Conservation (phyloP, 768 basidiomycete genomes). For the Xerocomus potaroensis region DNA sequence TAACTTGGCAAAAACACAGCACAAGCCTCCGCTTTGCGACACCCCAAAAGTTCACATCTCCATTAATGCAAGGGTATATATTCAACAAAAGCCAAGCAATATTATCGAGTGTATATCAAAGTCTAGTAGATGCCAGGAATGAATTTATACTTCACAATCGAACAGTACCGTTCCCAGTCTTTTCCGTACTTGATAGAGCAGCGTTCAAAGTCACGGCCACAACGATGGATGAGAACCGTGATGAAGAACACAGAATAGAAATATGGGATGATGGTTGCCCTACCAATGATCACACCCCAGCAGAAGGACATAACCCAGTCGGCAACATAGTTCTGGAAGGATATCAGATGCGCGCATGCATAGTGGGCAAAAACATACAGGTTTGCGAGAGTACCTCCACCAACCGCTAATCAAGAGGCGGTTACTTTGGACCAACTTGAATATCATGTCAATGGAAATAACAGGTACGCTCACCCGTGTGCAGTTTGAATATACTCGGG, state of each 20-base stretch:
- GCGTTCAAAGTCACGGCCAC: constrained; percentile 92
- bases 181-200: constrained; percentile 91
- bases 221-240: constrained; percentile 85
- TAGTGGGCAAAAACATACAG: constrained; percentile 45
- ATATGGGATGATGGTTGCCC: constrained; percentile 82
- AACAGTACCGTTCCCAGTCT: constrained; percentile 90
- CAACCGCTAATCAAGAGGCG: constrained; percentile 88
- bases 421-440: constrained; percentile 49
- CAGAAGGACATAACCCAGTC: constrained; percentile 85
- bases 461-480: constrained; percentile 60
- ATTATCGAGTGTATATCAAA: constrained; percentile 12
- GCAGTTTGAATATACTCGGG: constrained; percentile 91
- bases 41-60: too few relatives aligned
- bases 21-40: too few relatives aligned
- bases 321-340: constrained; percentile 80
- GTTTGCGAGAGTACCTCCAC: constrained; percentile 95
- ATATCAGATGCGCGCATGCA: constrained; percentile 1
- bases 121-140: constrained; percentile 79
- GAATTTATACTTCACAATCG: constrained; percentile 85
- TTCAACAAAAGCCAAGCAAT: constrained; percentile 2
- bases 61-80: background rate
- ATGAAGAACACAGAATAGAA: constrained; percentile 98
- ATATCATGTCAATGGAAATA: background rate
- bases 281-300: constrained; percentile 79
- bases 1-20: too few relatives aligned